Base-by-base conservation (phyloP, 2,329 filamentous ascomycete genomes). In the Ceratocystis eucalypticola region DNA sequence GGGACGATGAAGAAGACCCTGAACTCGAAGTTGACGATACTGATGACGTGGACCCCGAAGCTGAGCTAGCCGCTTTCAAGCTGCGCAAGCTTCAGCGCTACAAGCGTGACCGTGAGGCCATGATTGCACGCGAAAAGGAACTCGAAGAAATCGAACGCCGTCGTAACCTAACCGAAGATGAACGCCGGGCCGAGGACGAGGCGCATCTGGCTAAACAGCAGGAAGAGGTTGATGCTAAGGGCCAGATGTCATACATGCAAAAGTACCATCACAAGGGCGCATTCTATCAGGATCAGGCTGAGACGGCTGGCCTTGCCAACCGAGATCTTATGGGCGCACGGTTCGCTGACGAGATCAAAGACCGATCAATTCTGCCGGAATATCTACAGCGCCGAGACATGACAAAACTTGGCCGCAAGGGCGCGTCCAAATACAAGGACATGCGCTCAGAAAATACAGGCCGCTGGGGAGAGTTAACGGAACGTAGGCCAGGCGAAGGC, bases 261-360 rank as follows among this genome's bases (percentile, higher is more conserved):
- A 91, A 92, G 74, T 99, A 97, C 78, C 92, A 90, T 76, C 94
- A 99, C 80, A 93, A 92, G 77, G 94, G 94, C 62, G 94, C 94
- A 17, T 99, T 97, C 78, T 97, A 90, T 79, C 88, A 88, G 70
- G 90, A 92, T 64, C 89, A 95, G 71, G 82, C 86, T 64, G 84
- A 86, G 71, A 85, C 84, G 17, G 85, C 89, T 69, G 89, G 90
- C 0, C 79, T 96, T 59, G 86, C 89, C 69, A 83, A 87, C 73
- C 82, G 94, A 61, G 89, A 96, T 73, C 81, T 96, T 70, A 96
- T 96, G 84, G 92, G 92, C 15, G 84, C 87, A 1, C 80, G 84
- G 63, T 95, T 94, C 71, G 85, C 83, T 62, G 93, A 97, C 74
- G 91, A 96, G 69, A 84, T 93, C 68, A 81, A 82, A 61, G 90